Percentiles rank a stretch among this genome's conserved stretches.
Conservation (phyloP, 2,329 filamentous ascomycete genomes). For the Orbilia quercus region DNA sequence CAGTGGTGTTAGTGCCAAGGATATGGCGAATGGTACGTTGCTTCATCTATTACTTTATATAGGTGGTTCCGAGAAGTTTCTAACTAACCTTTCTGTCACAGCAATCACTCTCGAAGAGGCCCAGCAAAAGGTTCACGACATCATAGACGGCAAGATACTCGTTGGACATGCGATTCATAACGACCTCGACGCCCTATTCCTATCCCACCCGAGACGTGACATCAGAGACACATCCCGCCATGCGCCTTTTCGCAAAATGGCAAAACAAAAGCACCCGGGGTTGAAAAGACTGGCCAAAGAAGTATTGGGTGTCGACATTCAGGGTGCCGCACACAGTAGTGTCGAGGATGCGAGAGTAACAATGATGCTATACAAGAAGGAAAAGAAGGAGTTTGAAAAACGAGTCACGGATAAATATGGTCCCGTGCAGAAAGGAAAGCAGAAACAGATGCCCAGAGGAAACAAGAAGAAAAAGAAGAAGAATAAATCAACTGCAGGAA, state of each 20-base stretch:
- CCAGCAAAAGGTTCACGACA: slow-evolving; percentile 75
- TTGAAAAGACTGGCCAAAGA: slow-evolving; percentile 71
- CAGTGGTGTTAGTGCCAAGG: slow-evolving; percentile 80
- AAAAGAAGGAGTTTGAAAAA: slow-evolving; percentile 84
- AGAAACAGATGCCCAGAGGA: slow-evolving; percentile 51
- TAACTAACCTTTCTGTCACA: slow-evolving; percentile 59
- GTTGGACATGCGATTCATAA: slow-evolving; percentile 87
- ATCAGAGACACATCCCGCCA: slow-evolving; percentile 87
- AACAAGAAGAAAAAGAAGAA: slow-evolving; percentile 56
- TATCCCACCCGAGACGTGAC: slow-evolving; percentile 81
- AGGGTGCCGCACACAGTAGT: slow-evolving; percentile 74
- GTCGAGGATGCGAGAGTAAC: slow-evolving; percentile 85
- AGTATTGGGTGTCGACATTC: slow-evolving; percentile 72
- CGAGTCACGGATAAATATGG: slow-evolving; percentile 63
- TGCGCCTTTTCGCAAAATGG: slow-evolving; percentile 75
- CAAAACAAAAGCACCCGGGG: slow-evolving; percentile 75
- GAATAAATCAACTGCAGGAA: slow-evolving; percentile 25
- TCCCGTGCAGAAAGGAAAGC: slow-evolving; percentile 39
- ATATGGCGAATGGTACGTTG: slow-evolving; percentile 69
- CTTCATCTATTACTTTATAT: slow-evolving; percentile 6
- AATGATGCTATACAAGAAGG: slow-evolving; percentile 85
- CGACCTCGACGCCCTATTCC: slow-evolving; percentile 76
- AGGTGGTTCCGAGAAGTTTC: background rate
- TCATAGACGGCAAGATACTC: slow-evolving; percentile 77
- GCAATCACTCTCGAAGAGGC: slow-evolving; percentile 81